These are phyloP conservation scores for Tylopilus sp. DNA, from an alignment of 768 basidiomycete species.

Conservation along the genomic window DNA sequence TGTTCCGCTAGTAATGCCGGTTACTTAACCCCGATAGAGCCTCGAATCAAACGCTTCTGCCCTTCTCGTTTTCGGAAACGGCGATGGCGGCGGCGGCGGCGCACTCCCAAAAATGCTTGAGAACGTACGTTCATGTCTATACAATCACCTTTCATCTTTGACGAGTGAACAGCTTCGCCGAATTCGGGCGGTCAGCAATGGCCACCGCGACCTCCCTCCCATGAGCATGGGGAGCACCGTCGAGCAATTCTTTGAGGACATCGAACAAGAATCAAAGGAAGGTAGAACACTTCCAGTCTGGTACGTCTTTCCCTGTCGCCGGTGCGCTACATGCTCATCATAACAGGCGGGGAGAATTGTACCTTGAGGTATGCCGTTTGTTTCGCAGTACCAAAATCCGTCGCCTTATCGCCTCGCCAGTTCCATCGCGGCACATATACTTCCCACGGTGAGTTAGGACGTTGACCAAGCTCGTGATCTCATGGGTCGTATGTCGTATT, in stretches of 20 bases:
- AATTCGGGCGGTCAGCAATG: slow-evolving; percentile 77
- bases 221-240: slow-evolving; percentile 87
- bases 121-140: slow-evolving; percentile 50
- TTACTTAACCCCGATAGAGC: slow-evolving; percentile 45
- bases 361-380: slow-evolving; percentile 63
- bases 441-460: slow-evolving; percentile 62
- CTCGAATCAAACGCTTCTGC: slow-evolving; percentile 76
- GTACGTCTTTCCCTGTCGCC: slow-evolving; percentile 35
- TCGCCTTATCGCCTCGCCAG: slow-evolving; percentile 36
- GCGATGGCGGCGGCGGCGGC: slow-evolving; percentile 92
- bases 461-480: background rate
- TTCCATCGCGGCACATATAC: slow-evolving; percentile 95
- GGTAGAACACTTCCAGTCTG: slow-evolving; percentile 85
- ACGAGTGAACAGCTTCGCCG: slow-evolving; percentile 69
- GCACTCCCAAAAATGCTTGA: slow-evolving; percentile 91
- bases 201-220: slow-evolving; percentile 79
- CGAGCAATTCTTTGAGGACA: slow-evolving; percentile 83
- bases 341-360: slow-evolving; percentile 61
- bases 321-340: background rate
- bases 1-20: background rate
- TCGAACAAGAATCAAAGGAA: slow-evolving; percentile 47
- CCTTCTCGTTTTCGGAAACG: slow-evolving; percentile 93
- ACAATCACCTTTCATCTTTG: background rate
- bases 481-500: background rate
- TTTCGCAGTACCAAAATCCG: background rate